phyloP scores from a whole-genome alignment of 768 basidiomycete species.

The Hypsizygus marmoreus region DNA sequence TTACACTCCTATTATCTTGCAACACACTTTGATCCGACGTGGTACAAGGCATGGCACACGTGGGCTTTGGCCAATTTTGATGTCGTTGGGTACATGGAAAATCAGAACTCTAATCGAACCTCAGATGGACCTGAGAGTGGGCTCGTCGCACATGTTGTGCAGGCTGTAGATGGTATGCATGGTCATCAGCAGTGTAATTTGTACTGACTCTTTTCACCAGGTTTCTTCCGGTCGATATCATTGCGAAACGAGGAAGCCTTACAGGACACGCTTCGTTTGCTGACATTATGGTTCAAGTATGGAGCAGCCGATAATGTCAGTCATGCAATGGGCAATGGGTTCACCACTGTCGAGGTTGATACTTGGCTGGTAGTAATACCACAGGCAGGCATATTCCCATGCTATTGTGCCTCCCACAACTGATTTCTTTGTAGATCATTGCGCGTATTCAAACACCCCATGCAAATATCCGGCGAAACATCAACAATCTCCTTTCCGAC shows the following conservation, averaged over 20 bases:
- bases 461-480: conserved; percentile 81
- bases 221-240: conserved; percentile 94
- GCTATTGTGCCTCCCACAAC: background rate
- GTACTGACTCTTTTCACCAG: conserved; percentile 37
- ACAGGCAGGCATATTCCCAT: conserved; percentile 58
- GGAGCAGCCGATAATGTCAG: conserved; percentile 90
- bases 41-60: conserved; percentile 99
- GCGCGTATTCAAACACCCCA: conserved; percentile 97
- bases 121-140: conserved; percentile 60
- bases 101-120: conserved; percentile 54
- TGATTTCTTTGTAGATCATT: conserved; percentile 68
- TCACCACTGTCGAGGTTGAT: conserved; percentile 89
- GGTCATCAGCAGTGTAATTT: background rate
- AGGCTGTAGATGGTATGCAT: conserved; percentile 82
- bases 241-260: conserved; percentile 88
- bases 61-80: conserved; percentile 98
- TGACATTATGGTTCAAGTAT: conserved; percentile 98
- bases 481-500: conserved; percentile 84
- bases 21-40: conserved; percentile 89
- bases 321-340: conserved; percentile 84
- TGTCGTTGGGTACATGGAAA: conserved; percentile 82
- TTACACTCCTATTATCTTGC: conserved; percentile 83
- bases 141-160: conserved; percentile 83
- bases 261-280: conserved; percentile 89
- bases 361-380: conserved; percentile 99